A percentile compares a stretch with the other conserved stretches of the same genome.
Evolutionary conservation across 768 basidiomycete species (phyloP).

Genomic region (Pleurotus citrinopileatus): DNA sequence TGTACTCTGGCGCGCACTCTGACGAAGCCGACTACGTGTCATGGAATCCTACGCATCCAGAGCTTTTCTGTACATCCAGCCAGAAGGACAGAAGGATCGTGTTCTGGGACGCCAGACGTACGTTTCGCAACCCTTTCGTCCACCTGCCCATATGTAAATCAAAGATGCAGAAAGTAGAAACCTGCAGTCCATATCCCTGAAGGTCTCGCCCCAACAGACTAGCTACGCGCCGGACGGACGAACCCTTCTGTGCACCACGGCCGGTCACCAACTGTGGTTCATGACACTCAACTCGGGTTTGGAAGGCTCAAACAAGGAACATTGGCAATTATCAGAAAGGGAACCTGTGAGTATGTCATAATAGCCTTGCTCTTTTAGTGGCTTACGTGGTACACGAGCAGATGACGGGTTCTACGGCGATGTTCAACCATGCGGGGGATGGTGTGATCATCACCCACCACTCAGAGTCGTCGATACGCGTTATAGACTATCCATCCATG

Average conservation of each 20-base stretch:
- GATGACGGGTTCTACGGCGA: conserved; percentile 61
- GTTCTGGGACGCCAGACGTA: conserved; percentile 86
- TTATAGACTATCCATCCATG: conserved; percentile 68
- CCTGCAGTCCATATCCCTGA: conserved; percentile 56
- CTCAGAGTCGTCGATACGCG: conserved; percentile 61
- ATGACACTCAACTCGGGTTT: conserved; percentile 52
- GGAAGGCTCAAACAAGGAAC: conserved; percentile 42
- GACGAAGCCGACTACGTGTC: conserved; percentile 82
- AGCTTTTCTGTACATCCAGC: conserved; percentile 78
- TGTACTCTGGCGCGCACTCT: conserved; percentile 68
- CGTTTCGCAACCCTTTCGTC: conserved; percentile 19
- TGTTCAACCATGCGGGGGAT: conserved; percentile 76
- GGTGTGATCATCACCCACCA: conserved; percentile 66
- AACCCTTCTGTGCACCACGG: conserved; percentile 60
- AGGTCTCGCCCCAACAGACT: conserved; percentile 60
- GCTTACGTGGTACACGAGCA: conserved; percentile 18
- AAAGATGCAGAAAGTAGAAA: conserved; percentile 61
- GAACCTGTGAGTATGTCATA: conserved; percentile 37
- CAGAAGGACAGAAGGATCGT: conserved; percentile 72
- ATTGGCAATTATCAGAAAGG: conserved; percentile 46
- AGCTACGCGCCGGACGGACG: conserved; percentile 74
- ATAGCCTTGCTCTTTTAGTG: not conserved
- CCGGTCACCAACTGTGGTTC: conserved; percentile 58
- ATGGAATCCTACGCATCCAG: conserved; percentile 86
- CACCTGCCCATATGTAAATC: not conserved